Evolutionary conservation across 1,284 basidiomycete species (phyloP), one percentile per base, ranked within the genome.

Genomic region (Apiotrichum sp.): DNA sequence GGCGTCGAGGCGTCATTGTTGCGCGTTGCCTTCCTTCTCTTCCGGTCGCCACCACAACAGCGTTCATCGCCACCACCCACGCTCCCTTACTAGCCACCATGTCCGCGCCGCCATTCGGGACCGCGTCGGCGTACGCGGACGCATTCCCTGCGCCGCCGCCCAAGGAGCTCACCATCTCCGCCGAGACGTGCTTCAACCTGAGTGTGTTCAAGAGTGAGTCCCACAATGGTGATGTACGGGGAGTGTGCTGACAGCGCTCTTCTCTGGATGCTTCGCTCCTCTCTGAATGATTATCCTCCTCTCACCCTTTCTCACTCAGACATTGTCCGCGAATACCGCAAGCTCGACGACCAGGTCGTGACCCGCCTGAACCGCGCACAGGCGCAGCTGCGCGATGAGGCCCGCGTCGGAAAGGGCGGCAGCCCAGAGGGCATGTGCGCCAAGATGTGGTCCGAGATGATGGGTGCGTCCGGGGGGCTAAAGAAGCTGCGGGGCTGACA

Each of bases 291-390:
- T 22, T 22, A 7, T 41, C 40, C 32, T 4, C 40, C 34, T 29
- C 52, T 32, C 50, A 22, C 22, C 29, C 31, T 36, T 44, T 45
- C 33, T 11, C 45, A 35, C 41, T 35, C 69, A 93, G 90, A 90
- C 62, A 83, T 92, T 65, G 81, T 93, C 74, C 84, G 81, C 68
- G 88, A 93, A 73, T 92, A 93, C 72, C 82, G 90, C 64, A 85
- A 82, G 65, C 78, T 93, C 6, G 90, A 93, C 74, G 90, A 93
- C 70, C 74, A 74, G 54, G 86, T 93, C 62, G 85, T 83, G 47
- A 89, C 89, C 81, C 81, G 90, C 31, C 75, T 92, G 52, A 93
- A 93, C 70, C 83, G 90, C 50, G 87, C 88, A 11, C 83, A 81
- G 58, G 90, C 90, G 2, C 82, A 85, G 62, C 83, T 87, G 68